A percentile compares a stretch with the other conserved stretches of the same genome.
Evolutionary conservation across 352 stramenopile genomes (phyloP).

Genomic region (Nannochloropsis limnetica): DNA sequence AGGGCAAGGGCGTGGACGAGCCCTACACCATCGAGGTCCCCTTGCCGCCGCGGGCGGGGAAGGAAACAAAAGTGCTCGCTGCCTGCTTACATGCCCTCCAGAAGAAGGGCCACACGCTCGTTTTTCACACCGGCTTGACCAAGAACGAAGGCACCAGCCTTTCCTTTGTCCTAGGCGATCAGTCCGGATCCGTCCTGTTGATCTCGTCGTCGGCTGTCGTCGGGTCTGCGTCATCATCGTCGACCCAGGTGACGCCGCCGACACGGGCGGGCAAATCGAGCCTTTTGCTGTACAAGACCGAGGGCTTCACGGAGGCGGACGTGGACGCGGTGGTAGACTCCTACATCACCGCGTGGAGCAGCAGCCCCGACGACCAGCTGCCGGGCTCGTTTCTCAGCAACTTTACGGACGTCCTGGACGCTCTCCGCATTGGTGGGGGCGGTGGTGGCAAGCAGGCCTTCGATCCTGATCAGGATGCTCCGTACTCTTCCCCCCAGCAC

Average conservation of each 20-base stretch:
- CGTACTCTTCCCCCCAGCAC: background rate
- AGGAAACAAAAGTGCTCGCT: background rate
- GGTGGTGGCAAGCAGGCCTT: constrained; percentile 21
- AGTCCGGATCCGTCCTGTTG: constrained; percentile 26
- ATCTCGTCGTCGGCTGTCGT: background rate
- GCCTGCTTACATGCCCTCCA: constrained; percentile 9
- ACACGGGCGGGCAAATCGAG: constrained; percentile 35
- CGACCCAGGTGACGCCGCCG: background rate
- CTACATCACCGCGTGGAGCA: constrained; percentile 44
- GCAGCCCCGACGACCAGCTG: constrained; percentile 36
- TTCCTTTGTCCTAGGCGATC: constrained; percentile 13
- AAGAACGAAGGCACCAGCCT: background rate
- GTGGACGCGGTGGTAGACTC: constrained; percentile 42
- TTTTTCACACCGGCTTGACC: constrained; percentile 1
- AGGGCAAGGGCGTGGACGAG: background rate
- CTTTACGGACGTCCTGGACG: background rate
- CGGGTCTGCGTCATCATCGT: background rate
- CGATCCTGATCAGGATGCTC: constrained; percentile 35
- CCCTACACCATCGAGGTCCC: constrained; percentile 31
- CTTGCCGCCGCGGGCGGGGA: background rate
- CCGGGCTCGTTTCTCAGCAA: background rate
- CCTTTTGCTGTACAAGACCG: constrained; percentile 43
- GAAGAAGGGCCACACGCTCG: constrained; percentile 31
- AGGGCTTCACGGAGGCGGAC: constrained; percentile 44
- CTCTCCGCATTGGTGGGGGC: background rate